phyloP scores from a whole-genome alignment of 1,284 basidiomycete species.

The Cystobasidium sp. region DNA sequence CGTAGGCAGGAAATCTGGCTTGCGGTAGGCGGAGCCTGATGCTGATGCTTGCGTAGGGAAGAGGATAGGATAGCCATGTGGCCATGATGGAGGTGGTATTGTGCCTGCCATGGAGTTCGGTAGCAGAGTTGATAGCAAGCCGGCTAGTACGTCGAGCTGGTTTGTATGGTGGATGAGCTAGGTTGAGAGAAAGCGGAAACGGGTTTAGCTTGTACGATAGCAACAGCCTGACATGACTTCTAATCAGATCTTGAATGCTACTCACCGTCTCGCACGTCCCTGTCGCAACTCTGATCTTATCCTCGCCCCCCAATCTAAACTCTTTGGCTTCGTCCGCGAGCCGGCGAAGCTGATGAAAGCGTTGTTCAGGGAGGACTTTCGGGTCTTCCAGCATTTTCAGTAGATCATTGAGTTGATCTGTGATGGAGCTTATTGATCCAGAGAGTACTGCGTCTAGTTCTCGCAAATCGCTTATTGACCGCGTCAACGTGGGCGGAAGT shows the following conservation, averaged over 20 bases:
- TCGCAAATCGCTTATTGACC: constrained; percentile 90
- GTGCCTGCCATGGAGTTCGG: constrained; percentile 49
- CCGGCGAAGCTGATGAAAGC: constrained; percentile 84
- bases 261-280: constrained; percentile 82
- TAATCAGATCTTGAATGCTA: too few species aligned
- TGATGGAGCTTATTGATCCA: constrained; percentile 63
- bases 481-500: constrained; percentile 89
- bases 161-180: constrained; percentile 51
- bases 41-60: constrained; percentile 43
- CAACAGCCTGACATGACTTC: too few species aligned
- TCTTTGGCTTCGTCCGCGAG: constrained; percentile 90
- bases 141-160: constrained; percentile 51
- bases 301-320: constrained; percentile 93
- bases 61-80: constrained; percentile 51
- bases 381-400: constrained; percentile 74
- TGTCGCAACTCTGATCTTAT: constrained; percentile 97
- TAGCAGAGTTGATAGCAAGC: constrained; percentile 50
- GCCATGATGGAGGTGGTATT: constrained; percentile 44
- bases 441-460: constrained; percentile 97
- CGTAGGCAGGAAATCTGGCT: constrained; percentile 34
- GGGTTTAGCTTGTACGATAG: constrained; percentile 9
- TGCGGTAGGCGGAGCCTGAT: constrained; percentile 24
- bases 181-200: not conserved
- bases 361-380: constrained; percentile 70
- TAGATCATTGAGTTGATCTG: constrained; percentile 73